Evolutionary conservation across 2,329 filamentous ascomycete species (phyloP).

Genomic region (Fusarium mundagurra): DNA sequence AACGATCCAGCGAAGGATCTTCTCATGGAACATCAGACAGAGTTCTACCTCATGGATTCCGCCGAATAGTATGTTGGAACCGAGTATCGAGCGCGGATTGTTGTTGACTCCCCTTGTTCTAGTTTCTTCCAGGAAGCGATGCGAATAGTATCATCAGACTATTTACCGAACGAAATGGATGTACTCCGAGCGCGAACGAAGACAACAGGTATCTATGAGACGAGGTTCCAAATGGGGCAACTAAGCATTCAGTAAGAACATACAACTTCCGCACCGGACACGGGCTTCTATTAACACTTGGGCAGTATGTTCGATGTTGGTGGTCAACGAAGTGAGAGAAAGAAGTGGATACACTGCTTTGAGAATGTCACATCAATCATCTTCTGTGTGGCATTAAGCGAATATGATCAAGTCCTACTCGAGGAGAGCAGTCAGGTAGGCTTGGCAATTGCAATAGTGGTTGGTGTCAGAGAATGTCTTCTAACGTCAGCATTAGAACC

Average conservation of each 20-base stretch:
- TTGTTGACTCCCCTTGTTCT: constrained; percentile 19
- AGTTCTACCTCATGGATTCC: constrained; percentile 99
- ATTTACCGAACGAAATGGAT: constrained; percentile 93
- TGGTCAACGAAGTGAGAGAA: constrained; percentile 94
- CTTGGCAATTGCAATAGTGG: neutral
- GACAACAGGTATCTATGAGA: constrained; percentile 99
- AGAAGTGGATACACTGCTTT: constrained; percentile 99
- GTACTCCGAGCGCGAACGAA: constrained; percentile 96
- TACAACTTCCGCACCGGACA: neutral
- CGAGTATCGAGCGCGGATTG: neutral
- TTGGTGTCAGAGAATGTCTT: neutral
- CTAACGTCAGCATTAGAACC: constrained; percentile 73
- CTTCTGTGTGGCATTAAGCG: constrained; percentile 96
- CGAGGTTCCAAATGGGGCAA: constrained; percentile 97
- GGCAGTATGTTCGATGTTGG: constrained; percentile 98
- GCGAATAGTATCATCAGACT: constrained; percentile 84
- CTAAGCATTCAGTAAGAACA: constrained; percentile 92
- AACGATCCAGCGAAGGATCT: constrained; percentile 83
- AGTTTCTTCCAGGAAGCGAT: constrained; percentile 96
- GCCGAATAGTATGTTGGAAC: constrained; percentile 84
- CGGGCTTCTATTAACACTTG: constrained; percentile 32
- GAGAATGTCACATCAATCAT: constrained; percentile 99
- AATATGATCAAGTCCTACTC: constrained; percentile 96
- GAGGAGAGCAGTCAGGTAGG: constrained; percentile 93
- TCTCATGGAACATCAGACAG: constrained; percentile 92